Base-by-base conservation (phyloP, 2,329 filamentous ascomycete genomes). In the Aspergillus quadrilineatus region DNA sequence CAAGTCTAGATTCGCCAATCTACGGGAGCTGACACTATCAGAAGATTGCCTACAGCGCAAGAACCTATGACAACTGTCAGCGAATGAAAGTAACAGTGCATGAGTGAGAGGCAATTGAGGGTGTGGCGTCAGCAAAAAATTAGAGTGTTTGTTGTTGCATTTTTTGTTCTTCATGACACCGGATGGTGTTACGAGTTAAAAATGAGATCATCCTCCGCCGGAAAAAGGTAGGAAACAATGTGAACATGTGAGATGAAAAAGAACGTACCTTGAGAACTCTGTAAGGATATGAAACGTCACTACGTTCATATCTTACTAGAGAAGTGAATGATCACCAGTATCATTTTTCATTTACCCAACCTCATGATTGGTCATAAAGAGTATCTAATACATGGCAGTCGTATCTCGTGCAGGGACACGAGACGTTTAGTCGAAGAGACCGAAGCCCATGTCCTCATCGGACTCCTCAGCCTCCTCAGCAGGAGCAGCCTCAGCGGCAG, bases 111-210 rank as follows among this genome's bases (percentile, higher is more conserved):
- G 37, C 26, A 55, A 49, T 4, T 47, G 22, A 44, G 17, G 15
- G 46, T 43, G 50, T 48, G 71, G 71, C 70, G 75, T 87, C 84
- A 86, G 82, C 73, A 86, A 87, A 86, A 87, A 87, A 87, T 86
- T 86, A 87, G 83, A 87, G 83, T 86, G 79, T 83, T 57, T 82
- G 78, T 82, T 84, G 83, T 84, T 85, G 80, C 79, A 64, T 81
- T 79, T 71, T 81, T 75, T 64, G 22, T 72, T 85, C 82, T 76
- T 84, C 84, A 85, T 74, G 56, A 79, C 67, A 60, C 64, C 65
- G 67, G 50, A 60, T 71, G 72, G 70, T 68, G 52, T 70, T 72
- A 79, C 78, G 84, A 78, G 84, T 86, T 87, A 86, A 87, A 87
- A 86, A 85, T 73, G 15, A 60, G 75, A 74, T 86, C 81, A 86